These are phyloP conservation scores for Ogataea ganodermae DNA, from an alignment of 805 yeast species.

Conservation along the genomic window DNA sequence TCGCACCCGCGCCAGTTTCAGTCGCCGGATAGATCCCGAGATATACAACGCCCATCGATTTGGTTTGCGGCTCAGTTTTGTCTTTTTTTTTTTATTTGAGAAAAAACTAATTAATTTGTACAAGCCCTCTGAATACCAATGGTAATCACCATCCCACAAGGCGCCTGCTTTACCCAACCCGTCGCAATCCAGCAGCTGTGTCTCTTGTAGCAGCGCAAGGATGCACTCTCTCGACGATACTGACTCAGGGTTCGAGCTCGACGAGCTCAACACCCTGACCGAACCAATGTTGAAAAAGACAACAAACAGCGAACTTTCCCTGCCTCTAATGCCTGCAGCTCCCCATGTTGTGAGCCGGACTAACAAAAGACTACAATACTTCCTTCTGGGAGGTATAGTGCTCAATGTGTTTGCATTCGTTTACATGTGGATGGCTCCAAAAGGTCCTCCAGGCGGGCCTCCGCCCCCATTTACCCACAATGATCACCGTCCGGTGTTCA, in stretches of 20 bases:
- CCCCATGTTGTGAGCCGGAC: not conserved
- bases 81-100: not conserved
- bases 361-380: not conserved
- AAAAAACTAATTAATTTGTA: not conserved
- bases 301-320: not conserved
- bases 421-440: conserved; percentile 1
- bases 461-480: not conserved
- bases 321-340: not conserved
- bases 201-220: no score
- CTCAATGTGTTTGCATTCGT: conserved; percentile 3
- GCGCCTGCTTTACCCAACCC: no score
- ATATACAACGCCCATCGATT: not conserved
- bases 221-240: not conserved
- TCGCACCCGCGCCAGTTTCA: not conserved
- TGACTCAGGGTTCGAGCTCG: not conserved
- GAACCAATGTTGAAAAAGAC: not conserved
- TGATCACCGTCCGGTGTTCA: not conserved
- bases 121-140: not conserved
- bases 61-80: not conserved
- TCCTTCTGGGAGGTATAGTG: not conserved
- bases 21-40: not conserved
- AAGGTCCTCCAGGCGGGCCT: not conserved
- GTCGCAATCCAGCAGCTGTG: no score
- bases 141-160: no score
- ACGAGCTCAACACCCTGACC: not conserved